These are phyloP conservation scores for Quercus suber DNA, from an alignment of 306 rosid genomes.

Conservation along the genomic window DNA sequence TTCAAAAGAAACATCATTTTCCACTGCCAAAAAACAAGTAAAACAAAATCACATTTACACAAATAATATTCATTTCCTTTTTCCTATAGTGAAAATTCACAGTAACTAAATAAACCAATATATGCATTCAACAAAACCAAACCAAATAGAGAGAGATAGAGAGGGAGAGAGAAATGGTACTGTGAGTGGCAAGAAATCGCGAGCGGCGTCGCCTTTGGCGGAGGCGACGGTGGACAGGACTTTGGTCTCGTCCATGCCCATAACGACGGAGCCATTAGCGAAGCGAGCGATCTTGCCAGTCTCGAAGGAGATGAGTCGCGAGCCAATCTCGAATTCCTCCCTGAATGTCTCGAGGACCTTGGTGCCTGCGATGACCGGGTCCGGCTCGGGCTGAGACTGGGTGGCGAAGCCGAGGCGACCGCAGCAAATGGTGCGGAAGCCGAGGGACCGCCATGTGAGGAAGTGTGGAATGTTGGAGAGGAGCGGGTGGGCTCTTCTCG, in stretches of 20 bases:
- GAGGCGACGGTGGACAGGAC: slow-evolving; percentile 74
- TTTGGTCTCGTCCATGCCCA: slow-evolving; percentile 65
- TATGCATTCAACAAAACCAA: no score
- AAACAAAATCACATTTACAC: neutral
- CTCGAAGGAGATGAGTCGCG: slow-evolving; percentile 57
- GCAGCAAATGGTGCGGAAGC: slow-evolving; percentile 55
- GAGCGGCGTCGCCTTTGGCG: slow-evolving; percentile 55
- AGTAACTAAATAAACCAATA: no score
- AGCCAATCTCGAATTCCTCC: slow-evolving; percentile 86
- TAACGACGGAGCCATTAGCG: slow-evolving; percentile 81
- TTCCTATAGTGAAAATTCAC: no score
- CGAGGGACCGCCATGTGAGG: slow-evolving; percentile 45
- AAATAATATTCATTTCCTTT: neutral
- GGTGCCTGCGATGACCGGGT: slow-evolving; percentile 32
- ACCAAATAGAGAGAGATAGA: no score
- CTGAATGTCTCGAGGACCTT: slow-evolving; percentile 57
- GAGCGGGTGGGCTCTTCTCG: slow-evolving; percentile 49
- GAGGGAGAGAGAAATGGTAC: slow-evolving; percentile 27
- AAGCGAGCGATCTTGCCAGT: slow-evolving; percentile 86
- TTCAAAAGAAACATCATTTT: no score
- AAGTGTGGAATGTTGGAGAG: slow-evolving; percentile 43
- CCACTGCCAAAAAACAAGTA: neutral
- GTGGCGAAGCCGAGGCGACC: slow-evolving; percentile 62
- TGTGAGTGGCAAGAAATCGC: slow-evolving; percentile 90
- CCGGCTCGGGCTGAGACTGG: slow-evolving; percentile 37